Percentiles rank a stretch among this genome's conserved stretches.
Conservation (phyloP, 2,329 filamentous ascomycete genomes). For the Beauveria brongniartii region DNA sequence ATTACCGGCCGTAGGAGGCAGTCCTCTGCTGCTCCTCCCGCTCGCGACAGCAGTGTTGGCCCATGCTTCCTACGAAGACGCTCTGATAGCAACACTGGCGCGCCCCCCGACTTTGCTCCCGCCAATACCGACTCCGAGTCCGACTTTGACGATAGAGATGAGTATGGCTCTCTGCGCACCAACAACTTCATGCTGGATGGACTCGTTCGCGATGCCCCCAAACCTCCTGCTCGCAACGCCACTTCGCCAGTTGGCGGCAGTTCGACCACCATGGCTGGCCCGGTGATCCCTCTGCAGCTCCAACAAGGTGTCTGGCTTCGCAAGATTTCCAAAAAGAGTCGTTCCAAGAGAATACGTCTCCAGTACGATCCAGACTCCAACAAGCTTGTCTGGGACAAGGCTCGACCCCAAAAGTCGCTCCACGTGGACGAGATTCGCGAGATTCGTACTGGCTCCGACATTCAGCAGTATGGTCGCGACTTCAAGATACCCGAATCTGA, state of each 20-base stretch:
- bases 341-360: slow-evolving; percentile 60
- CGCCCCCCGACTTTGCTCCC: slow-evolving; percentile 40
- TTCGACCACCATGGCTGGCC: slow-evolving; percentile 45
- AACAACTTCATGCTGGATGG: slow-evolving; percentile 34
- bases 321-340: slow-evolving; percentile 80
- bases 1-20: slow-evolving; percentile 60
- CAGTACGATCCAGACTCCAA: slow-evolving; percentile 75
- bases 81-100: slow-evolving; percentile 79
- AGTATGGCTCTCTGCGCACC: slow-evolving; percentile 29
- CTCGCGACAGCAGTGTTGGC: slow-evolving; percentile 80
- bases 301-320: slow-evolving; percentile 69
- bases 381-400: slow-evolving; percentile 81
- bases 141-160: slow-evolving; percentile 45
- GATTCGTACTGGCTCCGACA: slow-evolving; percentile 74
- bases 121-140: slow-evolving; percentile 46
- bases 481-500: slow-evolving; percentile 60
- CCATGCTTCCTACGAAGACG: slow-evolving; percentile 80
- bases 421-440: slow-evolving; percentile 95
- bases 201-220: slow-evolving; percentile 38
- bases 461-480: slow-evolving; percentile 82
- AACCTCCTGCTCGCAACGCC: slow-evolving; percentile 29
- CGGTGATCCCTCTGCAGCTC: slow-evolving; percentile 68
- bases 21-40: slow-evolving; percentile 67
- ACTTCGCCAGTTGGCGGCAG: slow-evolving; percentile 38
- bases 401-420: slow-evolving; percentile 71